phyloP scores from a whole-genome alignment of 2,329 filamentous ascomycete species.

The Paecilomyces fulvus region DNA sequence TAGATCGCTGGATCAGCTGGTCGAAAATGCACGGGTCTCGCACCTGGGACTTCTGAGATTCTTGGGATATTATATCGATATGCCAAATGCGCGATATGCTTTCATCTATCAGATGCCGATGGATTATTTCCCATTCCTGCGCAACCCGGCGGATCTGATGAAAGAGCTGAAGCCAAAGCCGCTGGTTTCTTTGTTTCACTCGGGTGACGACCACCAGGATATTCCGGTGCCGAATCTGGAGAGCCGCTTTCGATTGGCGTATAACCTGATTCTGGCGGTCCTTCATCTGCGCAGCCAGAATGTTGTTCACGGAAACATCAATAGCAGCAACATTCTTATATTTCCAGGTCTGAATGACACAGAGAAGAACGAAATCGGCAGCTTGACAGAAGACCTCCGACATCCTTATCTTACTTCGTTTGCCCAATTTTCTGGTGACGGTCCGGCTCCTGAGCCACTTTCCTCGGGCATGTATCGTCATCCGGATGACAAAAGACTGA shows the following conservation, averaged over 20 bases:
- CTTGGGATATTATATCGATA: constrained; percentile 48
- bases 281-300: constrained; percentile 49
- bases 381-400: constrained; percentile 38
- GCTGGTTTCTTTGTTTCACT: constrained; percentile 35
- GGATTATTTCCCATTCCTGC: constrained; percentile 35
- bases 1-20: constrained; percentile 30
- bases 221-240: constrained; percentile 48
- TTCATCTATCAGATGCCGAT: constrained; percentile 53
- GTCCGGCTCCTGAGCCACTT: constrained; percentile 35
- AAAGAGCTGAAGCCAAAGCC: constrained; percentile 32
- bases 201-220: constrained; percentile 32
- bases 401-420: constrained; percentile 52
- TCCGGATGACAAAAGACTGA: constrained; percentile 39
- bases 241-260: constrained; percentile 53
- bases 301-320: constrained; percentile 54
- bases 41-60: constrained; percentile 36
- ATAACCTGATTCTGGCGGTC: constrained; percentile 50
- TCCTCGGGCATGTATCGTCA: constrained; percentile 54
- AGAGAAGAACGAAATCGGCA: constrained; percentile 24
- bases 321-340: constrained; percentile 56
- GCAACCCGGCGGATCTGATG: constrained; percentile 29
- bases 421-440: constrained; percentile 49
- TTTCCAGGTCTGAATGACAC: constrained; percentile 36
- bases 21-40: constrained; percentile 34
- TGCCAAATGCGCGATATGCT: constrained; percentile 49